phyloP scores from a whole-genome alignment of 2,329 filamentous ascomycete genomes.

The Aspergillus texensis region DNA sequence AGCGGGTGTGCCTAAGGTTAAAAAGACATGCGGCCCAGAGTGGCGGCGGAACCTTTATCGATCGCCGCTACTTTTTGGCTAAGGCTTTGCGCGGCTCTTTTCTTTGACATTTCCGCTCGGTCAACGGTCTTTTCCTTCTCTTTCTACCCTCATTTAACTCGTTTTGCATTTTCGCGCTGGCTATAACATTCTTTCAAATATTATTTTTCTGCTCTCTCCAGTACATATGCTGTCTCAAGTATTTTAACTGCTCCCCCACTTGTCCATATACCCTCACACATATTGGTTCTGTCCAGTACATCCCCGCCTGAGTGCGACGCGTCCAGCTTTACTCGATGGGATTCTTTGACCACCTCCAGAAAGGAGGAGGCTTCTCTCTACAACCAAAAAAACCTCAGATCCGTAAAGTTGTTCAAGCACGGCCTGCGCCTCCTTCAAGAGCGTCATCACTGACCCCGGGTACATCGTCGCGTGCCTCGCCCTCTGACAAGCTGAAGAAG shows the following conservation, averaged over 20 bases:
- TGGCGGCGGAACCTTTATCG: conserved; percentile 19
- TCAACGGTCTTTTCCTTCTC: conserved; percentile 14
- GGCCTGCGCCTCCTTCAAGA: conserved; percentile 33
- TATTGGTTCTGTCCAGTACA: conserved; percentile 9
- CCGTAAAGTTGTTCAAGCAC: conserved; percentile 45
- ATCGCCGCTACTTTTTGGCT: conserved; percentile 15
- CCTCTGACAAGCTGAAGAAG: conserved; percentile 27
- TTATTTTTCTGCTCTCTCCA: conserved; percentile 6
- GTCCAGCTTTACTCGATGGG: conserved; percentile 35
- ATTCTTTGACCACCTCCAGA: conserved; percentile 50
- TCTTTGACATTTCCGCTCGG: conserved; percentile 4
- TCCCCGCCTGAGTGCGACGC: conserved; percentile 11
- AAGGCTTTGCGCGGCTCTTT: conserved; percentile 6
- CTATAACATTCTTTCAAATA: conserved; percentile 8
- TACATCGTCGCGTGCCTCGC: conserved; percentile 22
- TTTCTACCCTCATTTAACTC: conserved; percentile 10
- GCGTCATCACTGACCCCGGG: conserved; percentile 30
- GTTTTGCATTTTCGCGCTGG: conserved; percentile 5
- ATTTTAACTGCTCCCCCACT: conserved; percentile 5
- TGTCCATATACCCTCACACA: conserved; percentile 11
- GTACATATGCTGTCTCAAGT: conserved; percentile 19
- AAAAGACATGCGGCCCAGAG: conserved; percentile 11
- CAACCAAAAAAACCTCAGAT: conserved; percentile 46
- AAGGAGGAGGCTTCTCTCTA: conserved; percentile 45
- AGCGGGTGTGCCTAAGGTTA: conserved; percentile 4